A percentile compares a stretch with the other conserved stretches of the same genome.
phyloP scores from a whole-genome alignment of 1,284 basidiomycete species.

The Lentinula novae-zelandiae region DNA sequence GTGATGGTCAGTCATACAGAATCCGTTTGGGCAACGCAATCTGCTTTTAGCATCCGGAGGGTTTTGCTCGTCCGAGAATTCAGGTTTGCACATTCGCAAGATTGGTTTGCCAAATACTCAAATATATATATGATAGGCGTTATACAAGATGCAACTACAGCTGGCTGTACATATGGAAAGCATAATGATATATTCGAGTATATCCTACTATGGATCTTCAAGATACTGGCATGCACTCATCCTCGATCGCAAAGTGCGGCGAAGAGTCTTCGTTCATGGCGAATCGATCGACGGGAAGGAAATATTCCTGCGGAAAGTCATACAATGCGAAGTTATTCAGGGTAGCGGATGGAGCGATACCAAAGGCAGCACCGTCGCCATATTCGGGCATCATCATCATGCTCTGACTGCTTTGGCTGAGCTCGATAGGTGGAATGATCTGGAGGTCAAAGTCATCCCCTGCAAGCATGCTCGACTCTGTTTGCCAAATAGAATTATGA shows the following conservation, averaged over 20 bases:
- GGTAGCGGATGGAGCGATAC: neutral
- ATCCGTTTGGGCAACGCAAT: no score
- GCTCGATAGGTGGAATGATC: constrained; percentile 35
- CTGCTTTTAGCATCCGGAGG: no score
- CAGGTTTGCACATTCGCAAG: no score
- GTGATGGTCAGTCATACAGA: no score
- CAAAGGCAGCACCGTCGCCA: constrained; percentile 17
- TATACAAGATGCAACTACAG: neutral
- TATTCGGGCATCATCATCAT: constrained; percentile 28
- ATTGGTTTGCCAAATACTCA: neutral
- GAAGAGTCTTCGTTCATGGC: neutral
- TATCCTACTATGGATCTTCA: neutral
- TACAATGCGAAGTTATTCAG: neutral
- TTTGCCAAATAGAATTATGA: constrained; percentile 24
- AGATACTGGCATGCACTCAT: neutral
- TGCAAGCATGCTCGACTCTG: constrained; percentile 25
- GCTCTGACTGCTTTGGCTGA: constrained; percentile 23
- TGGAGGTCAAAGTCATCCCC: constrained; percentile 38
- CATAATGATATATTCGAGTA: neutral
- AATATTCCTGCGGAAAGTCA: neutral
- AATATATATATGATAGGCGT: neutral
- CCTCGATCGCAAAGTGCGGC: neutral
- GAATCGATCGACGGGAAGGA: neutral
- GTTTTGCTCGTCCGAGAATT: no score
- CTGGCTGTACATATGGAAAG: neutral